Evolutionary conservation across 345 rosid genomes (phyloP).

Genomic region (Triadica sebifera): DNA sequence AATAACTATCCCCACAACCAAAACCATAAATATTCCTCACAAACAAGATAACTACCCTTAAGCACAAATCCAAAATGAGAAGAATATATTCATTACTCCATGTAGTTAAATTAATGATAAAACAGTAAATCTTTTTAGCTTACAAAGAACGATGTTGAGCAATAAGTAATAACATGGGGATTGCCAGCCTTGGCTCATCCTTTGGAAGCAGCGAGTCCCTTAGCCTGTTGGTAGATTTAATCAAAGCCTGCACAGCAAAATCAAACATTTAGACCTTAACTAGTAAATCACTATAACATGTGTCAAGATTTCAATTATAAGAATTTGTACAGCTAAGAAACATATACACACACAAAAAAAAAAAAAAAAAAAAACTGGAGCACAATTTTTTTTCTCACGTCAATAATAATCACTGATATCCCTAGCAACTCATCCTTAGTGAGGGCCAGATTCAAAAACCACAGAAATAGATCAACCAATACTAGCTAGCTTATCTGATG

Average conservation of each 20-base stretch:
- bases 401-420: not conserved
- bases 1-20: not conserved
- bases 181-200: slow-evolving; percentile 92
- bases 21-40: not conserved
- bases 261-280: not conserved
- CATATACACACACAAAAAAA: too few species aligned
- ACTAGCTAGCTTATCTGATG: not conserved
- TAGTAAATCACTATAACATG: not conserved
- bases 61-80: not conserved
- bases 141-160: slow-evolving; percentile 98
- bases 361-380: not conserved
- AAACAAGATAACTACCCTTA: not conserved
- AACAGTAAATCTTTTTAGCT: slow-evolving; percentile 29
- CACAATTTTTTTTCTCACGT: not conserved
- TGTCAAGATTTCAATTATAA: not conserved
- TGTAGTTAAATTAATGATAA: slow-evolving; percentile 3
- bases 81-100: not conserved
- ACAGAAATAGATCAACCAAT: not conserved
- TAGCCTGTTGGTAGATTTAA: slow-evolving; percentile 87
- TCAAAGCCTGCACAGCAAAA: slow-evolving; percentile 63
- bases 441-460: not conserved
- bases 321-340: not conserved
- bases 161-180: slow-evolving; percentile 83
- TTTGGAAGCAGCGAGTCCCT: slow-evolving; percentile 89
- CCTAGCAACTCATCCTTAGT: not conserved